phyloP scores from a whole-genome alignment of 305 asterid species.

The Fraxinus angustifolia region DNA sequence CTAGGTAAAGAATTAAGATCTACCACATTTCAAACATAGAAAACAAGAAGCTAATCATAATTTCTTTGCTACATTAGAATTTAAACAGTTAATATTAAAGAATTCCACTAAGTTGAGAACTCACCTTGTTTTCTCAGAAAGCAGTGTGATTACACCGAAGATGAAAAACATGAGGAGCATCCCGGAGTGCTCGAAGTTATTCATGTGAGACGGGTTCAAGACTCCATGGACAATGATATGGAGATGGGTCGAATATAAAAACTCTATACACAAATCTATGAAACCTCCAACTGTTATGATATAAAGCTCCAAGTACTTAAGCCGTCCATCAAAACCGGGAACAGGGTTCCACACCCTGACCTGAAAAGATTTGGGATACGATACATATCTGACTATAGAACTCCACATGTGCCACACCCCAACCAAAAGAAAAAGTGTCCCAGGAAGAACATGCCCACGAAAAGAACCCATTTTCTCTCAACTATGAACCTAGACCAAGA shows the following conservation, averaged over 20 bases:
- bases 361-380: slow-evolving; percentile 62
- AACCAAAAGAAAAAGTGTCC: slow-evolving; percentile 74
- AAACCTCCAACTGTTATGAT: slow-evolving; percentile 72
- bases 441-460: slow-evolving; percentile 87
- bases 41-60: neutral
- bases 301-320: slow-evolving; percentile 87
- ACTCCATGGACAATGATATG: slow-evolving; percentile 71
- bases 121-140: slow-evolving; percentile 85
- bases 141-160: slow-evolving; percentile 58
- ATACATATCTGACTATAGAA: slow-evolving; percentile 53
- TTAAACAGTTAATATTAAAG: neutral
- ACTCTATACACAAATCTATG: slow-evolving; percentile 85
- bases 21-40: neutral
- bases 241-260: slow-evolving; percentile 79
- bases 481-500: neutral
- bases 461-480: slow-evolving; percentile 69
- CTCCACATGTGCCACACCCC: slow-evolving; percentile 95
- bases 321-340: slow-evolving; percentile 62
- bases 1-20: neutral
- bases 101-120: slow-evolving; percentile 20
- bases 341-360: slow-evolving; percentile 96
- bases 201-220: slow-evolving; percentile 84
- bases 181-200: slow-evolving; percentile 93
- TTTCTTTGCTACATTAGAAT: neutral
- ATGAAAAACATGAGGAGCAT: slow-evolving; percentile 94